These are phyloP conservation scores for Parietaria judaica DNA, from an alignment of 306 rosid genomes.

Conservation along the genomic window DNA sequence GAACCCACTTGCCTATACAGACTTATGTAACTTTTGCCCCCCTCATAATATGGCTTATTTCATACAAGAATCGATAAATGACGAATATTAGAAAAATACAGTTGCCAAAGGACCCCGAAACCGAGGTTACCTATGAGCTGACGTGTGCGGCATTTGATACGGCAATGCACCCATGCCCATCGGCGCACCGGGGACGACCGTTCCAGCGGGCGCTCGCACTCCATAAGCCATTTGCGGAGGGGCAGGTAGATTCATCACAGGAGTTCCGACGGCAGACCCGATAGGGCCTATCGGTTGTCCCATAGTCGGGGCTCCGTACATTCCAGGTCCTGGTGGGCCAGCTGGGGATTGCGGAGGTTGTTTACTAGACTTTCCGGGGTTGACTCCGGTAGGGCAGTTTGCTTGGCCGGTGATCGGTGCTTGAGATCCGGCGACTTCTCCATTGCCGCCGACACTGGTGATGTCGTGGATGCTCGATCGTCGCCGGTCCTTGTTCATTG, in stretches of 20 bases:
- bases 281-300: conserved; percentile 91
- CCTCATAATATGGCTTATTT: conserved; percentile 17
- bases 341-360: conserved; percentile 41
- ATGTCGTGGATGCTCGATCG: conserved; percentile 97
- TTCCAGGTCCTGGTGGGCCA: conserved; percentile 54
- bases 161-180: conserved; percentile 64
- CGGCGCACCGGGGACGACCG: conserved; percentile 70
- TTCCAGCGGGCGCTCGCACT: conserved; percentile 60
- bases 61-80: conserved; percentile 24
- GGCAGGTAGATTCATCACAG: conserved; percentile 50
- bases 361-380: conserved; percentile 43
- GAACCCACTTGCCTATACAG: conserved; percentile 27
- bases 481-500: conserved; percentile 93
- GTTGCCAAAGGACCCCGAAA: conserved; percentile 8
- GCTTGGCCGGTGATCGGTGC: conserved; percentile 87
- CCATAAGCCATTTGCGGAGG: conserved; percentile 73
- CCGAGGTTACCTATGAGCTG: conserved; percentile 60
- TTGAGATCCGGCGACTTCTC: conserved; percentile 57
- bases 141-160: conserved; percentile 62
- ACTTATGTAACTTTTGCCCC: conserved; percentile 21
- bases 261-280: conserved; percentile 86
- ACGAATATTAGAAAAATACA: conserved; percentile 13
- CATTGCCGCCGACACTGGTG: conserved; percentile 68
- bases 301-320: conserved; percentile 62
- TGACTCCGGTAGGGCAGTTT: conserved; percentile 44